Conservation (phyloP, 768 basidiomycete genomes). For the Rhodotorula sphaerocarpa region DNA sequence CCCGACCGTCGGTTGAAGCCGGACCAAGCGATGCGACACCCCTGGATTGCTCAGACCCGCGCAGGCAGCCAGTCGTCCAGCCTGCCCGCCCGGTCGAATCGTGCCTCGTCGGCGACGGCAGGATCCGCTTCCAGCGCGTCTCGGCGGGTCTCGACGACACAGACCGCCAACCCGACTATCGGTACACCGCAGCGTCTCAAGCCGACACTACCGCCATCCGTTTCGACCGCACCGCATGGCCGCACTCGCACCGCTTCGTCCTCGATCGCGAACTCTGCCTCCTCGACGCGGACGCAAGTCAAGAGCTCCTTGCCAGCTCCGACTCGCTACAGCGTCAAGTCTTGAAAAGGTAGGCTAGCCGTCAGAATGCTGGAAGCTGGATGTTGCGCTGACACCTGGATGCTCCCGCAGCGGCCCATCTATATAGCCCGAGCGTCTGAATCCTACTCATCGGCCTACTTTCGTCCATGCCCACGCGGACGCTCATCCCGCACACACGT, state of each 20-base stretch:
- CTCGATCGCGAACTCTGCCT: background rate
- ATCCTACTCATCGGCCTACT: too few relatives aligned
- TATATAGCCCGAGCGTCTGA: too few relatives aligned
- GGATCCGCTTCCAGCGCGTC: constrained; percentile 5
- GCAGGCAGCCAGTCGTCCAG: background rate
- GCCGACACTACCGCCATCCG: constrained; percentile 2
- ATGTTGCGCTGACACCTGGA: too few relatives aligned
- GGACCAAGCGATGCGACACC: constrained; percentile 70
- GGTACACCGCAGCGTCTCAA: constrained; percentile 13
- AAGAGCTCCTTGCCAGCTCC: constrained; percentile 18
- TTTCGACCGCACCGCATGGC: constrained; percentile 12
- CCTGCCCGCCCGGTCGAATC: background rate
- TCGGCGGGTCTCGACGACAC: background rate
- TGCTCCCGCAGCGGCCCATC: too few relatives aligned
- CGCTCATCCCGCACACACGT: too few relatives aligned
- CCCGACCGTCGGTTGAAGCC: constrained; percentile 93
- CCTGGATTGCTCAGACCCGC: constrained; percentile 7
- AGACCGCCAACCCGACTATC: background rate
- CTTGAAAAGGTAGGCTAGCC: background rate
- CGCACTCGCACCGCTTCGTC: constrained; percentile 25
- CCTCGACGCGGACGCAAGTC: background rate
- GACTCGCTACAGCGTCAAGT: constrained; percentile 15
- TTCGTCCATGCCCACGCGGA: too few relatives aligned
- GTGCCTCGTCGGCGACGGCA: constrained; percentile 5
- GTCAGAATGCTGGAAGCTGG: too few relatives aligned